These are phyloP conservation scores for Pestalotiopsis sp. DNA, from an alignment of 2,329 filamentous ascomycete species.

Conservation along the genomic window DNA sequence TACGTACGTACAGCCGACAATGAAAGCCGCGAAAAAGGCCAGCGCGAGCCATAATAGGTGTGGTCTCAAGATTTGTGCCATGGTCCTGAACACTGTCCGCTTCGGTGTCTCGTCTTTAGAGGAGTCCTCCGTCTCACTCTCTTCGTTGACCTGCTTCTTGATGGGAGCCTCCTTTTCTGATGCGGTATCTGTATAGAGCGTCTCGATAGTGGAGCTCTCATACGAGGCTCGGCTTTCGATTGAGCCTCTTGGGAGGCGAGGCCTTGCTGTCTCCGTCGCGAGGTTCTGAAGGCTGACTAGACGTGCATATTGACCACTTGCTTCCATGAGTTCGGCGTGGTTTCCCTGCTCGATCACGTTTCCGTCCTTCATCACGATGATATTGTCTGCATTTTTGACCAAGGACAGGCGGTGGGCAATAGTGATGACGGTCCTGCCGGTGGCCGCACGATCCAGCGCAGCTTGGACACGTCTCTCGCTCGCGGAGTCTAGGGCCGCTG, in stretches of 20 bases:
- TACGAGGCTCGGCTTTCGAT: conserved; percentile 37
- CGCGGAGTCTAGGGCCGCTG: conserved; percentile 53
- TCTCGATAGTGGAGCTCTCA: conserved; percentile 28
- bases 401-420: conserved; percentile 7
- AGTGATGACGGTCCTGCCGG: background rate
- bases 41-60: background rate
- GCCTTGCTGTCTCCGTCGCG: conserved; percentile 35
- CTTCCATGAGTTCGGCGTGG: background rate
- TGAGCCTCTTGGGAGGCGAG: background rate
- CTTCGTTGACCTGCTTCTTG: background rate
- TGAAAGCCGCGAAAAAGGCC: conserved; percentile 37
- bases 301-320: conserved; percentile 51
- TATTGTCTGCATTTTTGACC: background rate
- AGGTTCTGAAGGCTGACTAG: conserved; percentile 67
- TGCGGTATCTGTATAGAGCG: background rate
- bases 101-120: background rate
- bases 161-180: background rate
- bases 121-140: background rate
- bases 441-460: conserved; percentile 52
- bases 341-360: conserved; percentile 1
- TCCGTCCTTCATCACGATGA: conserved; percentile 9
- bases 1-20: conserved; percentile 61
- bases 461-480: conserved; percentile 55
- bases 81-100: background rate
- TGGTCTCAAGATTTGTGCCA: background rate